Evolutionary conservation across 164 flowering plant species (phyloP).

Genomic region (Piper betle): DNA sequence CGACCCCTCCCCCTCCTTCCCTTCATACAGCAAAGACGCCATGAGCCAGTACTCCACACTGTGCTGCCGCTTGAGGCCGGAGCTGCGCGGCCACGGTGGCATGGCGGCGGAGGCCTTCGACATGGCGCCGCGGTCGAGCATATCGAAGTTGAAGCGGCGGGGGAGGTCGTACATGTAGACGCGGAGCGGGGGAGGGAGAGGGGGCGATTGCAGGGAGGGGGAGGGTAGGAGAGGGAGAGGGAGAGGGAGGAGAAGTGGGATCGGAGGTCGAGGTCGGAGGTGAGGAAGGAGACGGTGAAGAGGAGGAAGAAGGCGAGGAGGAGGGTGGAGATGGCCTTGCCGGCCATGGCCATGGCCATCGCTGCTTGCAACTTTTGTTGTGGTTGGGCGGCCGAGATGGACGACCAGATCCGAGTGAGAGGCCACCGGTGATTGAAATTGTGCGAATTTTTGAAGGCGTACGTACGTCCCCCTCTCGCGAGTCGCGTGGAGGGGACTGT

Average conservation of each 20-base stretch:
- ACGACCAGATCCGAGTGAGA: no score
- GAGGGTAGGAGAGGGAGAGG: constrained; percentile 3
- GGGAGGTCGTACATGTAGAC: constrained; percentile 92
- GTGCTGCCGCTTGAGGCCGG: constrained; percentile 73
- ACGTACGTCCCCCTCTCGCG: no score
- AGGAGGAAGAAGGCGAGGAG: constrained; percentile 21
- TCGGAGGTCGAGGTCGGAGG: constrained; percentile 37
- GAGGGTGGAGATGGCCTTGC: constrained; percentile 8
- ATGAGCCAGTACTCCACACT: constrained; percentile 97
- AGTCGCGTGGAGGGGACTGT: no score
- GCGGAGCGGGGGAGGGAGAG: constrained; percentile 27
- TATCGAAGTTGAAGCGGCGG: constrained; percentile 53
- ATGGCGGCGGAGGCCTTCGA: constrained; percentile 18
- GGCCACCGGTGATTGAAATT: no score
- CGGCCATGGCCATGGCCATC: background rate
- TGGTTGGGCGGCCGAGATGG: no score
- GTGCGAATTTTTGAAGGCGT: no score
- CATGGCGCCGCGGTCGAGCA: constrained; percentile 23
- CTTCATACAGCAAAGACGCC: constrained; percentile 48
- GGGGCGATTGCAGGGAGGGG: constrained; percentile 4
- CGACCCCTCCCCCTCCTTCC: constrained; percentile 16
- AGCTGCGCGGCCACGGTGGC: constrained; percentile 54
- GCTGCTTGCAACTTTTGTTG: no score
- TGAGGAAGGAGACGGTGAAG: constrained; percentile 22
- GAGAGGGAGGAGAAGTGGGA: constrained; percentile 35